A percentile compares a stretch with the other conserved stretches of the same genome.
phyloP scores from a whole-genome alignment of 148 eudicot species.

The Fallopia convolvulus region DNA sequence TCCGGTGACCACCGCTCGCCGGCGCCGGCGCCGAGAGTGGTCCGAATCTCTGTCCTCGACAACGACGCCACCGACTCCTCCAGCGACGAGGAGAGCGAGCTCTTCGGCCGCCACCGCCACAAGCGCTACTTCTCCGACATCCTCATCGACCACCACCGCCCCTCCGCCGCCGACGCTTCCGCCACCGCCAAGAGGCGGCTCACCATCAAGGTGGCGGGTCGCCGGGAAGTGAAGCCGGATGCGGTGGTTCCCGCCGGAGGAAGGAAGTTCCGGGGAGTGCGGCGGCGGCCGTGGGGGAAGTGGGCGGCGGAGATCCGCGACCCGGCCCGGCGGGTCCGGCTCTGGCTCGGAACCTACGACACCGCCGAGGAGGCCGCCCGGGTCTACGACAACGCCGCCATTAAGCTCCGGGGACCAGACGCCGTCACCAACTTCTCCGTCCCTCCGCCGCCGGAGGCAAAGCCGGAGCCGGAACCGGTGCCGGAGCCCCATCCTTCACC shows the following conservation, averaged over 20 bases:
- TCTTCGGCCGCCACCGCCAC: constrained; percentile 49
- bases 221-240: constrained; percentile 9
- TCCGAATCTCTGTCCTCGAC: constrained; percentile 52
- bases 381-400: constrained; percentile 88
- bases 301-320: constrained; percentile 98
- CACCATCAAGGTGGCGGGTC: not conserved
- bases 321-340: constrained; percentile 46
- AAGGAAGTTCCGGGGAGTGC: constrained; percentile 65
- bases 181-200: not conserved
- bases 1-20: not conserved
- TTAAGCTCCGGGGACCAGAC: constrained; percentile 79
- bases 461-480: not conserved
- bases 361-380: constrained; percentile 91
- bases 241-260: constrained; percentile 12
- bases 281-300: constrained; percentile 94
- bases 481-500: constrained; percentile 20
- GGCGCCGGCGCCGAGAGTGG: constrained; percentile 20
- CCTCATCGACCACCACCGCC: constrained; percentile 21
- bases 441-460: constrained; percentile 23
- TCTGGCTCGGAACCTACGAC: constrained; percentile 86
- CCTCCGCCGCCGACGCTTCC: not conserved
- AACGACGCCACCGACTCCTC: constrained; percentile 78
- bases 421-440: constrained; percentile 64
- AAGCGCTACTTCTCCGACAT: constrained; percentile 55
- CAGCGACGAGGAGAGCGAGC: constrained; percentile 48